These are phyloP conservation scores for Byssoonygena ceratinophila DNA, from an alignment of 2,329 filamentous ascomycete genomes.

Conservation along the genomic window DNA sequence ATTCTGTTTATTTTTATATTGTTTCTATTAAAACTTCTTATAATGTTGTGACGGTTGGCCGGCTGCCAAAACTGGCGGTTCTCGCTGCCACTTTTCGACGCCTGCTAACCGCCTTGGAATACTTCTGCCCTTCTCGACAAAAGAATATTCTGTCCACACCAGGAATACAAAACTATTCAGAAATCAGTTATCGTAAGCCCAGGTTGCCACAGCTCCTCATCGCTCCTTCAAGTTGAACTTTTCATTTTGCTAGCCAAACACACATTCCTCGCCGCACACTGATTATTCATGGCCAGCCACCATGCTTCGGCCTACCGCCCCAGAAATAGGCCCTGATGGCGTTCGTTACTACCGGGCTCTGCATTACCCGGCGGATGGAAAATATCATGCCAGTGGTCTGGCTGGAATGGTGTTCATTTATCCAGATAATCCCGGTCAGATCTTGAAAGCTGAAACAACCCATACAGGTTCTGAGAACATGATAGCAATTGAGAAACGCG, in stretches of 20 bases:
- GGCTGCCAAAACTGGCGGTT: not conserved
- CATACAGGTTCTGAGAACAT: conserved; percentile 7
- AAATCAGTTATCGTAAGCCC: not conserved
- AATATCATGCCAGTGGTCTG: not conserved
- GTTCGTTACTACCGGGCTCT: not conserved
- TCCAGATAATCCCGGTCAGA: not conserved
- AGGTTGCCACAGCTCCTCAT: not conserved
- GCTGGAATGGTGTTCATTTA: not conserved
- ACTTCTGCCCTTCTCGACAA: too few species aligned
- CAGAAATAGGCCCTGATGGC: not conserved
- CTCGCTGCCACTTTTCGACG: not conserved
- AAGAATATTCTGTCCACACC: too few species aligned
- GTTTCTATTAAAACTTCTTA: too few species aligned
- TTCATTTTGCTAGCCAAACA: not conserved
- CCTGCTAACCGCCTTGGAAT: not conserved
- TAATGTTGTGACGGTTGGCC: not conserved
- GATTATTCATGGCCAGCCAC: not conserved
- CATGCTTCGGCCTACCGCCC: not conserved
- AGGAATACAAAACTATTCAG: too few species aligned
- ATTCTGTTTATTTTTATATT: too few species aligned
- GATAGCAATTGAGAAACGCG: conserved; percentile 4
- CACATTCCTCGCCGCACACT: not conserved
- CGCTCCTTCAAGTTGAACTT: not conserved
- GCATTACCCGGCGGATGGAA: not conserved
- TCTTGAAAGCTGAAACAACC: not conserved